Base-by-base conservation (phyloP, 2,329 filamentous ascomycete genomes). In the Fusarium liriodendri region DNA sequence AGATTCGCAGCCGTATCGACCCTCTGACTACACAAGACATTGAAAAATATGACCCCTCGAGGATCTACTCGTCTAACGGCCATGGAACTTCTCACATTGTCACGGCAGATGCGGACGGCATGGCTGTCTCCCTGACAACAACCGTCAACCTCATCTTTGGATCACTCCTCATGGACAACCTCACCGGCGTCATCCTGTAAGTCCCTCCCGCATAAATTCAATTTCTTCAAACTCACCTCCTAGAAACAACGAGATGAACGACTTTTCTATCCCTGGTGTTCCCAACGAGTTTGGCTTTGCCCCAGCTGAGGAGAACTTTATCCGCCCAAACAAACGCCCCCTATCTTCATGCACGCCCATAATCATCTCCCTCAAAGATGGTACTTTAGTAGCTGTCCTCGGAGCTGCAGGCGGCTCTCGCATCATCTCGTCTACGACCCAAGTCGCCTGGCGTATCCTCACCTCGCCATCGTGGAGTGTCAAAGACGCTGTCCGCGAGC, bases 81-180 rank as follows among this genome's bases (percentile, higher is more conserved):
- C 91, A 92, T 58, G 94, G 94, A 2, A 96, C 94, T 0, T 92
- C 90, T 20, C 93, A 95, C 75, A 84, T 95, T 10, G 90, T 94
- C 1, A 87, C 93, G 0, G 91, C 92, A 0, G 96, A 98, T 81
- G 82, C 83, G 9, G 87, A 88, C 0, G 95, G 95, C 8, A 86
- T 98, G 81, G 91, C 95, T 3, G 89, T 97, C 38, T 93, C 93
- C 1, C 87, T 95, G 14, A 98, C 95, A 0, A 97, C 95, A 1
- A 98, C 96, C 0, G 86, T 98, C 66, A 98, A 98, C 82, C 87
- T 97, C 6, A 87, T 97, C 4, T 98, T 97, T 77, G 96, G 96
- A 54, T 92, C 91, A 32, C 87, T 91, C 22, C 82, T 97, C 72
- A 90, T 97, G 83, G 93, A 96, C 1, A 94, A 95, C 0, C 89